Base-by-base conservation (phyloP, 148 eudicot genomes). In the Diospyros lotus region DNA sequence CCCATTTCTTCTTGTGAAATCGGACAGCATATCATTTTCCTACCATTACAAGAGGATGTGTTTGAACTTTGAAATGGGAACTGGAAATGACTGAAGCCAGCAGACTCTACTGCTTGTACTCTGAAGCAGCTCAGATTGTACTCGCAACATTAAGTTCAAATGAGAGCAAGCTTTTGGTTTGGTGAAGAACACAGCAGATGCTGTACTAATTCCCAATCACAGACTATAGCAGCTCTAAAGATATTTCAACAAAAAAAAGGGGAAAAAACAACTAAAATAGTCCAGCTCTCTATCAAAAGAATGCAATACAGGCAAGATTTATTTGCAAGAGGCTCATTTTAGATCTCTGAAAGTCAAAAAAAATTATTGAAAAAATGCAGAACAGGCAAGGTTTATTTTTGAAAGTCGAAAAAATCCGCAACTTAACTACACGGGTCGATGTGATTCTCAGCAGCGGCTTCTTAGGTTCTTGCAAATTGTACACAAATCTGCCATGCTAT, bases 401-500 rank as follows among this genome's bases (percentile, higher is more conserved):
- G 4, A 75, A 58, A 53, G 63, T 50, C 11, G 39, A 64, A 52
- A 69, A 12, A 46, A 58, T 2, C n/a, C 9, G 9, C 64, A 73
- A 48, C 18, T n/a, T 18, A 39, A 10, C n/a, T 38, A 28, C 3
- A 68, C 41, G 4, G 50, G 45, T 48, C 53, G 28, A 52, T 58
- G 64, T 11, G 43, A 43, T 71, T 71, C 9, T 41, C 75, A 72
- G 64, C 55, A 72, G 13, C 45, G 2, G 64, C 55, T 14, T 46
- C 70, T 55, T 50, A 14, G 66, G 50, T 55, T 61, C 60, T 72
- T 56, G 41, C 52, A 41, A 48, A 73, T 72, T 56, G 43, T 71
- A 10, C 70, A 52, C 6, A 14, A 46, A 63, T 40, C 15, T 17
- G 43, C 46, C 66, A 45, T 50, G 55, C 41, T 15, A 48, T 6